Evolutionary conservation across 1,284 basidiomycete genomes (phyloP), one percentile per base, ranked within the genome.

Genomic region (Puccinia polysora): DNA sequence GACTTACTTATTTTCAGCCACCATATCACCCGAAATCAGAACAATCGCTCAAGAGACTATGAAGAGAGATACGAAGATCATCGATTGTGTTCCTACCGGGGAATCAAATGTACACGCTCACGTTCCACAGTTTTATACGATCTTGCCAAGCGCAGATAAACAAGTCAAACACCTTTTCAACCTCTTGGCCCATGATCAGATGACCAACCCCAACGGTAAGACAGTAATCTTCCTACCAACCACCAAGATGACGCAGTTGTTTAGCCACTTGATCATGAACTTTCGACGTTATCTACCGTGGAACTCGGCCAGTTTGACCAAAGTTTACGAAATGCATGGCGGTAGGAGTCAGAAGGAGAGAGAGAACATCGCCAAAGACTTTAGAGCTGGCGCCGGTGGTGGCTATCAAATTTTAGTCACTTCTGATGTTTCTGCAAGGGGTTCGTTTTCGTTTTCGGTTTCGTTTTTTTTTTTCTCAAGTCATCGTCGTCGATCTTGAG

Each of bases 1-100:
- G 79, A 97, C 93, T 0, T 89, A 97, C 83, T 83, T 98, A 74
- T 96, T 97, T 82, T 94, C 90, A n/a, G 94, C 95, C 10, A 97
- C 85, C 20, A 83, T 85, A 58, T 83, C 83, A 50, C 78, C 76
- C 18, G 81, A 81, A 67, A 84, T 85, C 70, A 77, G 79, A 36
- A 77, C 79, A 55, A 81, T 85, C 62, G 83, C 84, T 1, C 77
- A 79, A 34, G 77, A 80, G 84, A 73, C 86, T 86, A 76, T 90
- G 84, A 70, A 85, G 80, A 52, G 82, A 80, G 65, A 88, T 87
- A 77, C 86, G 84, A 84, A 88, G 75, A 81, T 84, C 75, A 83
- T 85, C 77, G 84, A 85, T 79, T 84, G 83, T 75, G 84, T 85
- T 1, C 84, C 84, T 45, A 79, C 80, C 49, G 83, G 84, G 77